These are phyloP conservation scores for Lagerstroemia speciosa DNA, from an alignment of 345 rosid species.

Conservation along the genomic window DNA sequence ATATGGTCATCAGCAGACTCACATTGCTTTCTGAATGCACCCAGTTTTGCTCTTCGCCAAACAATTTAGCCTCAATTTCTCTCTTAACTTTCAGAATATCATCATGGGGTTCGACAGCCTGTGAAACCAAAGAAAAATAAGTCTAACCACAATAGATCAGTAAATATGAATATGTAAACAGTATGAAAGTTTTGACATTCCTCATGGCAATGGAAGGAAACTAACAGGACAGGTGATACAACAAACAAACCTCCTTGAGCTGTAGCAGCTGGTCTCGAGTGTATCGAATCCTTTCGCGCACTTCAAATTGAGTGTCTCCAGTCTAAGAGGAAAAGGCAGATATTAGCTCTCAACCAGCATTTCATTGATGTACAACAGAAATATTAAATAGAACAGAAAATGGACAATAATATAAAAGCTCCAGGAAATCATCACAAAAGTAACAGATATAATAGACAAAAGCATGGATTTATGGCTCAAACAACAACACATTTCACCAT, in stretches of 20 bases:
- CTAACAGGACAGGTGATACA: background rate
- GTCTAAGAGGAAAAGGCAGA: slow-evolving; percentile 27
- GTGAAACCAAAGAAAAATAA: slow-evolving; percentile 3
- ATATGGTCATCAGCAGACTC: slow-evolving; percentile 17
- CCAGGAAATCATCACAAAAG: background rate
- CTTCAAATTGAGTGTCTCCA: slow-evolving; percentile 60
- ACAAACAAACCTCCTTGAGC: slow-evolving; percentile 50
- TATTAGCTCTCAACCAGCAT: background rate
- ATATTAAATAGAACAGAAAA: background rate
- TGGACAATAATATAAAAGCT: background rate
- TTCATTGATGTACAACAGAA: background rate
- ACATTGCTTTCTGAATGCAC: slow-evolving; percentile 52
- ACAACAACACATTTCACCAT: background rate
- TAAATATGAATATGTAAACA: background rate
- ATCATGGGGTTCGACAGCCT: slow-evolving; percentile 47
- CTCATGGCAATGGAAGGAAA: background rate
- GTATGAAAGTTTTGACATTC: background rate
- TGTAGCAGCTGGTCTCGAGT: slow-evolving; percentile 69
- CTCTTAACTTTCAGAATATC: slow-evolving; percentile 53
- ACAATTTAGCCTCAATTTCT: slow-evolving; percentile 63
- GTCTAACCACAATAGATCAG: background rate
- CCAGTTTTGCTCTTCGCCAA: slow-evolving; percentile 78
- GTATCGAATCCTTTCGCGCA: slow-evolving; percentile 48
- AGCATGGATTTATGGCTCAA: background rate
- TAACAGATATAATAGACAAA: background rate